Conservation (phyloP, 2,329 filamentous ascomycete genomes). For the Diaporthe longicolla region DNA sequence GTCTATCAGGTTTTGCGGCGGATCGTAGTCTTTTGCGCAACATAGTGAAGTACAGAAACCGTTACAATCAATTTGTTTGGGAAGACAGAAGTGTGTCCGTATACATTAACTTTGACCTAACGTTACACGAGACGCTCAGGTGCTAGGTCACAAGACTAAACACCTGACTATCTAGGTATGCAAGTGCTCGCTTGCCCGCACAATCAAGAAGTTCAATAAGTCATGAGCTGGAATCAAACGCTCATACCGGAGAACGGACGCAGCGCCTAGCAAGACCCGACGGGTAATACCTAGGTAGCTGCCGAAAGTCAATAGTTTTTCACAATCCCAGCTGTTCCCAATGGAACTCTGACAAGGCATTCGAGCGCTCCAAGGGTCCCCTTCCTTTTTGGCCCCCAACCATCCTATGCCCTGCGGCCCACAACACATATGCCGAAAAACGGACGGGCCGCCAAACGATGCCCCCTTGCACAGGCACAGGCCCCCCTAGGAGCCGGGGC, state of each 20-base stretch:
- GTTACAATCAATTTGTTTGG: neutral
- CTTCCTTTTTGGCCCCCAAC: constrained; percentile 16
- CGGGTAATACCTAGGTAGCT: constrained; percentile 5
- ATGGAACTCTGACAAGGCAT: constrained; percentile 11
- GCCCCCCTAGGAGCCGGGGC: neutral
- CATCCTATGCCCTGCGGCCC: neutral
- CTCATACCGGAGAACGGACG: neutral
- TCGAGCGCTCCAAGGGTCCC: neutral
- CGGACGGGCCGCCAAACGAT: constrained; percentile 12
- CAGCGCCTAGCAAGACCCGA: neutral
- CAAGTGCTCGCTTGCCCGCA: neutral
- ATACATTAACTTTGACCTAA: constrained; percentile 21
- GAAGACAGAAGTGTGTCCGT: neutral
- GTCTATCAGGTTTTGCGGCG: neutral
- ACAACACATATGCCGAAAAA: constrained; percentile 5
- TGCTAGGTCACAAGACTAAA: constrained; percentile 33
- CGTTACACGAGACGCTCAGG: constrained; percentile 36
- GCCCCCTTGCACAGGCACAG: neutral
- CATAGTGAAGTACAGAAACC: neutral
- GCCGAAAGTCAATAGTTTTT: constrained; percentile 11
- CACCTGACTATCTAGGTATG: constrained; percentile 31
- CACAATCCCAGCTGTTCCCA: neutral
- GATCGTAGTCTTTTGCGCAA: neutral
- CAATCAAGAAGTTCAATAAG: neutral
- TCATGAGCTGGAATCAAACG: neutral